Conservation (phyloP, 2,329 filamentous ascomycete species). For the Paecilomyces fulvus region DNA sequence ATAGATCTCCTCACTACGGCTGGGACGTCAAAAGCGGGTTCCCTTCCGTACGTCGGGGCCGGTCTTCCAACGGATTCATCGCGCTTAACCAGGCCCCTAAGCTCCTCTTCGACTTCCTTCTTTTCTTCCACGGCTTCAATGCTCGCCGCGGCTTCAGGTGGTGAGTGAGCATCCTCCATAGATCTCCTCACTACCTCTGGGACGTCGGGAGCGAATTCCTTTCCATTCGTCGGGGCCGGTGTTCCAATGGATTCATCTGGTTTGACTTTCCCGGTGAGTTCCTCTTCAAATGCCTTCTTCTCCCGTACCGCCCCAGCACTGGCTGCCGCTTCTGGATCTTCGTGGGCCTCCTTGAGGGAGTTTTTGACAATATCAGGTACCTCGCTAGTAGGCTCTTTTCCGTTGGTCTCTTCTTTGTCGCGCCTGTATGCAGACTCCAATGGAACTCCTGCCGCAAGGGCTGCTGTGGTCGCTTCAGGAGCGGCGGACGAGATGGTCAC, state of each 20-base stretch:
- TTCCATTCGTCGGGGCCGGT: constrained; percentile 20
- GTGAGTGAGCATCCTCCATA: constrained; percentile 40
- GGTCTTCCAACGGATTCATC: constrained; percentile 21
- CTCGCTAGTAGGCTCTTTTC: constrained; percentile 52
- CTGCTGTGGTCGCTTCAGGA: constrained; percentile 39
- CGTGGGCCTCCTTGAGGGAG: constrained; percentile 38
- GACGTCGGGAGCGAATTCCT: constrained; percentile 51
- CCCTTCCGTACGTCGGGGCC: constrained; percentile 25
- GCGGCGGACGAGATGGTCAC: constrained; percentile 44
- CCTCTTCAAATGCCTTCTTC: constrained; percentile 62
- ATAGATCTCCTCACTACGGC: constrained; percentile 31
- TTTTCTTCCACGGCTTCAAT: constrained; percentile 61
- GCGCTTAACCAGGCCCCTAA: constrained; percentile 47
- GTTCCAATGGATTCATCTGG: constrained; percentile 15
- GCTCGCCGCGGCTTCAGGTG: constrained; percentile 60
- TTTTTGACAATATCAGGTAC: constrained; percentile 30
- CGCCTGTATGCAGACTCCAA: constrained; percentile 23
- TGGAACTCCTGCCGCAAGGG: constrained; percentile 36
- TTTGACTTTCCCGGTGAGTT: constrained; percentile 54
- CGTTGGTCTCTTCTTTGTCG: constrained; percentile 9
- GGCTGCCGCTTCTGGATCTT: constrained; percentile 58
- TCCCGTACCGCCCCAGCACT: constrained; percentile 59
- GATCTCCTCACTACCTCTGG: constrained; percentile 31
- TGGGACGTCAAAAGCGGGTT: constrained; percentile 55
- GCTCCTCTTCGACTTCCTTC: constrained; percentile 59